These are phyloP conservation scores for Kazachstania psychrophila DNA, from an alignment of 805 yeast genomes.

Conservation along the genomic window DNA sequence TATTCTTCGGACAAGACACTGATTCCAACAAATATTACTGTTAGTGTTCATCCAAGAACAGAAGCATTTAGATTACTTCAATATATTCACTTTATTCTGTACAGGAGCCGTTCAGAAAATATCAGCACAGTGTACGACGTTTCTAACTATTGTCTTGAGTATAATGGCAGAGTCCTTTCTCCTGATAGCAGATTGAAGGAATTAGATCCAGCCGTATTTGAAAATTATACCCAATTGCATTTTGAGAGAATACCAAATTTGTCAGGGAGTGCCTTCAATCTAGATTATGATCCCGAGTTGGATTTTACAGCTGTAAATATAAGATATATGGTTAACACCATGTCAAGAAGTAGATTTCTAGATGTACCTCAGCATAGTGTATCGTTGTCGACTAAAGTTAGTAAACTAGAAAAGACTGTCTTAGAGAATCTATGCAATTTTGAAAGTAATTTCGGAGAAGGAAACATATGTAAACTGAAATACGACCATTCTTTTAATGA, in stretches of 20 bases:
- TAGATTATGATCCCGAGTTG: conserved; percentile 11
- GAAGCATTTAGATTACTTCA: conserved; percentile 20
- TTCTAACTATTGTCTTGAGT: neutral
- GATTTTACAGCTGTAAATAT: conserved; percentile 14
- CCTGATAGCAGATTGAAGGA: neutral
- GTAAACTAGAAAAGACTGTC: conserved; percentile 13
- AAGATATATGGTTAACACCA: conserved; percentile 16
- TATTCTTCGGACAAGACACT: conserved; percentile 14
- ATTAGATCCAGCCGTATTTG: neutral
- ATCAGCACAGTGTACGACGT: neutral
- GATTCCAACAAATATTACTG: conserved; percentile 10
- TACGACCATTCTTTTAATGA: conserved; percentile 13
- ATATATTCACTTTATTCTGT: conserved; percentile 17
- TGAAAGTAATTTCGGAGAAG: conserved; percentile 9
- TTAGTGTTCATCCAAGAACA: conserved; percentile 22
- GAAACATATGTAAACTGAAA: conserved; percentile 11
- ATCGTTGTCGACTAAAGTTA: conserved; percentile 10
- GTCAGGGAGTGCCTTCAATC: conserved; percentile 4
- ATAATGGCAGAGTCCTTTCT: neutral
- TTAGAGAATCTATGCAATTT: conserved; percentile 11
- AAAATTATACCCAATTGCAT: neutral
- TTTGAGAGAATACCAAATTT: neutral
- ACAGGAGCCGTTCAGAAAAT: neutral
- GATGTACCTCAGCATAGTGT: conserved; percentile 3
- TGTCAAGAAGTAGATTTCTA: conserved; percentile 14